A percentile compares a stretch with the other conserved stretches of the same genome.
Evolutionary conservation across 495 filamentous ascomycete species (phyloP).

Genomic region (Penicilliopsis zonata): DNA sequence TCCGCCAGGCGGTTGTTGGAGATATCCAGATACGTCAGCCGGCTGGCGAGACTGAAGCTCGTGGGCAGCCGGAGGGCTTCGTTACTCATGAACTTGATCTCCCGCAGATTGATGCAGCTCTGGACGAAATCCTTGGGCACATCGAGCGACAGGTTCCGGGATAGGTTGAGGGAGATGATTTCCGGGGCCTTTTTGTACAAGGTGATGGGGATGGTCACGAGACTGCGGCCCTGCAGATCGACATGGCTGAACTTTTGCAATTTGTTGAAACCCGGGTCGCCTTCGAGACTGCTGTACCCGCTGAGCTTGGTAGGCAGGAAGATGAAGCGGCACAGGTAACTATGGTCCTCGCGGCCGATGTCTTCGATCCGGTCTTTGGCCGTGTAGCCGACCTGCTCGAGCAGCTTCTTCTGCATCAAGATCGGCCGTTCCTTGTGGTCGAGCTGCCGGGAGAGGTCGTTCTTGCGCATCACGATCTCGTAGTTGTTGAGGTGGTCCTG

Average conservation of each 20-base stretch:
- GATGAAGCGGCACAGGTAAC: slow-evolving; percentile 89
- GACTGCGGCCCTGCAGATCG: slow-evolving; percentile 79
- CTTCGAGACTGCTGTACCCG: slow-evolving; percentile 54
- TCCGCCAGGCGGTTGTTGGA: slow-evolving; percentile 89
- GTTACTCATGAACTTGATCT: slow-evolving; percentile 89
- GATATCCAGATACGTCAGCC: slow-evolving; percentile 79
- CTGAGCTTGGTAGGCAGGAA: slow-evolving; percentile 81
- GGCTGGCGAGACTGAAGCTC: slow-evolving; percentile 70
- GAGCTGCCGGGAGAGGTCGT: slow-evolving; percentile 77
- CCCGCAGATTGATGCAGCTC: slow-evolving; percentile 77
- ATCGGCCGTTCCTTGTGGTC: slow-evolving; percentile 69
- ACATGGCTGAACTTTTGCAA: slow-evolving; percentile 87
- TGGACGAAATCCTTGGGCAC: slow-evolving; percentile 96
- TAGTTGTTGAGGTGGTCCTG: slow-evolving; percentile 86
- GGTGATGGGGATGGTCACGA: slow-evolving; percentile 88
- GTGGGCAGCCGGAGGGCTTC: slow-evolving; percentile 78
- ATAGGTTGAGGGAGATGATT: slow-evolving; percentile 90
- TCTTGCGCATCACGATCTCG: slow-evolving; percentile 88
- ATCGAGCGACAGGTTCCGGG: slow-evolving; percentile 80
- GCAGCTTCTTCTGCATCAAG: slow-evolving; percentile 79
- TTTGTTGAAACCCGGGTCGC: slow-evolving; percentile 69
- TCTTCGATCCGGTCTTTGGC: slow-evolving; percentile 80
- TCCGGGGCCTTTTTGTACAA: slow-evolving; percentile 85
- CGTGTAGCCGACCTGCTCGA: slow-evolving; percentile 90
- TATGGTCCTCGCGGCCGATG: slow-evolving; percentile 94